phyloP scores from a whole-genome alignment of 192 early-diverging fungal species.

The Coemansia brasiliensis region DNA sequence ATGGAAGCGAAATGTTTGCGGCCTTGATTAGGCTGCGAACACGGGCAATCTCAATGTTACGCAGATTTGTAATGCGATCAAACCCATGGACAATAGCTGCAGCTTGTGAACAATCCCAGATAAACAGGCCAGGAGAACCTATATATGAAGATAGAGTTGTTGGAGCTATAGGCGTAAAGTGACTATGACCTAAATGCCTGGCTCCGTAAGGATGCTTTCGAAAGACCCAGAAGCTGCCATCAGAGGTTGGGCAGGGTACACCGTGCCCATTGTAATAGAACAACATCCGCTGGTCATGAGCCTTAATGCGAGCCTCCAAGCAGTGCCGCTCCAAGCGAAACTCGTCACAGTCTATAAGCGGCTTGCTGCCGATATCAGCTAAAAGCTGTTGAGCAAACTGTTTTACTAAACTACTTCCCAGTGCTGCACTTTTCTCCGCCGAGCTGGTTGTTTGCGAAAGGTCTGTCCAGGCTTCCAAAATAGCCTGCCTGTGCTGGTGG shows the following conservation, averaged over 20 bases:
- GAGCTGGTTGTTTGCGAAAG: conserved; percentile 46
- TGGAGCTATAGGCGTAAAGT: conserved; percentile 90
- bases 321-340: conserved; percentile 89
- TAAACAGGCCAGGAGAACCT: conserved; percentile 90
- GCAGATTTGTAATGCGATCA: conserved; percentile 78
- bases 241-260: conserved; percentile 89
- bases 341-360: conserved; percentile 84
- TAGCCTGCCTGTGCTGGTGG: conserved; percentile 80
- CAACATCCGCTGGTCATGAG: conserved; percentile 89
- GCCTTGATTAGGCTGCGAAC: conserved; percentile 39
- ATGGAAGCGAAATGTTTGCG: conserved; percentile 29
- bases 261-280: conserved; percentile 99
- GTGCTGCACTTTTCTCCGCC: conserved; percentile 33
- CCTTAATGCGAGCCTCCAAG: conserved; percentile 72
- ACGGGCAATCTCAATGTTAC: conserved; percentile 67
- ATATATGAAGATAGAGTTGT: conserved; percentile 89
- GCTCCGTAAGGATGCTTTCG: conserved; percentile 77
- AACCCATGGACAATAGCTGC: conserved; percentile 88
- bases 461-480: conserved; percentile 94
- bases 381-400: conserved; percentile 89
- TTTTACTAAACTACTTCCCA: conserved; percentile 80
- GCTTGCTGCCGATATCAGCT: conserved; percentile 76
- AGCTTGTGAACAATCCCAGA: conserved; percentile 93
- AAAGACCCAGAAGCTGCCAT: conserved; percentile 97
- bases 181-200: conserved; percentile 59